phyloP scores from a whole-genome alignment of 1,139 yeast species.

The Pneumocystis canis region DNA sequence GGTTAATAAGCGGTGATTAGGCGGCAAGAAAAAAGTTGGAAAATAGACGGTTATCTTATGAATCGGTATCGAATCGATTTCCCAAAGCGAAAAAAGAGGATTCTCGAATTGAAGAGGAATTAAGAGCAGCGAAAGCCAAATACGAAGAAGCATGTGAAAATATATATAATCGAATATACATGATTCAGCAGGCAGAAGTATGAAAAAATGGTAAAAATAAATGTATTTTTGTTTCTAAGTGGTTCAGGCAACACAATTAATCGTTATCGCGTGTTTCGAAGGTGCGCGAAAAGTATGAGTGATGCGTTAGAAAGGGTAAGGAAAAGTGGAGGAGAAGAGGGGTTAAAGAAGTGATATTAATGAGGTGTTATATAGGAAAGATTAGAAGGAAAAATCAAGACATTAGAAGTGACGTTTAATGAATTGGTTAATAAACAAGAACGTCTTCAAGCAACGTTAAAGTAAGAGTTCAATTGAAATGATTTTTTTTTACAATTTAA shows the following conservation, averaged over 20 bases:
- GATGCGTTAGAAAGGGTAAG: too few relatives aligned
- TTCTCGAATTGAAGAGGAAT: constrained; percentile 18
- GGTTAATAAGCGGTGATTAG: too few relatives aligned
- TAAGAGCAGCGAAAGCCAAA: constrained; percentile 18
- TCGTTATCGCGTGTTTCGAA: neutral
- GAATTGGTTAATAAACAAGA: too few relatives aligned
- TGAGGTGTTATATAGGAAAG: too few relatives aligned
- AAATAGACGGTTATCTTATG: constrained; percentile 18
- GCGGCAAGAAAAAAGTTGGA: constrained; percentile 17
- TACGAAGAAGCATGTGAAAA: constrained; percentile 19
- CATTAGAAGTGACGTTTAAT: too few relatives aligned
- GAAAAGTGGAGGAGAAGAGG: too few relatives aligned
- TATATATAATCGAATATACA: constrained; percentile 17
- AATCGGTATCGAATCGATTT: constrained; percentile 16
- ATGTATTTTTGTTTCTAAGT: neutral
- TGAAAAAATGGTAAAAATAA: neutral
- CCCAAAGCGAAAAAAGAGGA: constrained; percentile 18
- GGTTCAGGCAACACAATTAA: neutral
- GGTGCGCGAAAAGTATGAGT: too few relatives aligned
- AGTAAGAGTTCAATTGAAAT: too few relatives aligned
- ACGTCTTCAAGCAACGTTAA: too few relatives aligned
- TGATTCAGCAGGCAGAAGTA: constrained; percentile 18
- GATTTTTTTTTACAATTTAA: too few relatives aligned
- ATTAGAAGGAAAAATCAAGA: too few relatives aligned
- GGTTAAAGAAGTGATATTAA: too few relatives aligned